These are phyloP conservation scores for Hypoxylon sp. DNA, from an alignment of 2,329 filamentous ascomycete genomes.

Conservation along the genomic window DNA sequence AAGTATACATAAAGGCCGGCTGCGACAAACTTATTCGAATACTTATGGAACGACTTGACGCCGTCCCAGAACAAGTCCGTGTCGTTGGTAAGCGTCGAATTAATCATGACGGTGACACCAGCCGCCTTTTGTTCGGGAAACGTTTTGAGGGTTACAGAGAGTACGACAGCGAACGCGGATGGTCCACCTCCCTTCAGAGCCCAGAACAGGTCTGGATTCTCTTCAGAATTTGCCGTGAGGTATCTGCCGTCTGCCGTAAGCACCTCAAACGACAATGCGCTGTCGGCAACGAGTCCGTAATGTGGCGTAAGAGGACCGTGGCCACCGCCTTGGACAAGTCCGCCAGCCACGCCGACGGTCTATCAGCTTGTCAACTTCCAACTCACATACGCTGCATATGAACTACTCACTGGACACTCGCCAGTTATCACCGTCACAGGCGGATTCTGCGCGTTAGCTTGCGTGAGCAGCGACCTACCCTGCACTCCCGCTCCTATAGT, in stretches of 20 bases:
- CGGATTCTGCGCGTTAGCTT: slow-evolving; percentile 56
- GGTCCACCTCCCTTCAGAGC: slow-evolving; percentile 66
- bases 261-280: slow-evolving; percentile 60
- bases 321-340: slow-evolving; percentile 69
- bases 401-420: slow-evolving; percentile 60
- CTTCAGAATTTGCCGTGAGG: slow-evolving; percentile 58
- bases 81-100: slow-evolving; percentile 52
- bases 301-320: slow-evolving; percentile 59
- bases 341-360: slow-evolving; percentile 71
- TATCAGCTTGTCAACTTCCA: slow-evolving; percentile 32
- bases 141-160: slow-evolving; percentile 65
- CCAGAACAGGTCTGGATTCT: slow-evolving; percentile 69
- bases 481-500: slow-evolving; percentile 66
- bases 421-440: slow-evolving; percentile 63
- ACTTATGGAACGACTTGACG: slow-evolving; percentile 61
- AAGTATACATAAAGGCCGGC: slow-evolving; percentile 60
- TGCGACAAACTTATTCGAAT: slow-evolving; percentile 56
- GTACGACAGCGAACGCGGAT: slow-evolving; percentile 65
- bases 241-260: slow-evolving; percentile 60
- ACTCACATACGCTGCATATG: not conserved
- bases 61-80: slow-evolving; percentile 61
- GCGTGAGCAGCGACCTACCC: slow-evolving; percentile 58
- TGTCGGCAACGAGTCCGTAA: slow-evolving; percentile 60
- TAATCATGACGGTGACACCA: slow-evolving; percentile 58
- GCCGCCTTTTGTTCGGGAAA: slow-evolving; percentile 59